phyloP scores from a whole-genome alignment of 2,329 filamentous ascomycete species.

The Cryphonectria parasitica region DNA sequence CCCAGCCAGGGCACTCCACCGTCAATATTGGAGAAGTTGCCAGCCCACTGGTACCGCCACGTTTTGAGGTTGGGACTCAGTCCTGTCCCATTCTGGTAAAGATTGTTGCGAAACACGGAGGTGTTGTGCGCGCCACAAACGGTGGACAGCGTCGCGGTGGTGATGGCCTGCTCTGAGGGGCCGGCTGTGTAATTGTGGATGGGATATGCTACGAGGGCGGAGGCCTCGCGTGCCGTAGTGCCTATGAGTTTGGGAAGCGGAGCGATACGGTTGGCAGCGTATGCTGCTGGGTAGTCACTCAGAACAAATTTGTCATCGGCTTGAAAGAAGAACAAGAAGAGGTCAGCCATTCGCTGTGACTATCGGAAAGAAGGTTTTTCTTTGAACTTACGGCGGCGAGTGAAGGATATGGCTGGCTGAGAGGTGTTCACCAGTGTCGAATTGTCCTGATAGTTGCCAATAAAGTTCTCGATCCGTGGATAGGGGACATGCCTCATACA shows the following conservation, averaged over 20 bases:
- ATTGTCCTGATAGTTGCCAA: conserved; percentile 34
- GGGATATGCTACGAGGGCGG: conserved; percentile 17
- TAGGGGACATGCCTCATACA: conserved; percentile 37
- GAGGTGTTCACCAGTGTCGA: conserved; percentile 21
- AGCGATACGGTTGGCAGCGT: conserved; percentile 23
- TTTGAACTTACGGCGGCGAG: conserved; percentile 27
- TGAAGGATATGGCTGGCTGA: conserved; percentile 14
- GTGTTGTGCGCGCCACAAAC: conserved; percentile 20
- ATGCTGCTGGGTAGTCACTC: conserved; percentile 34
- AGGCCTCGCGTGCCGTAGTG: conserved; percentile 21
- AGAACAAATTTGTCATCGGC: conserved; percentile 38
- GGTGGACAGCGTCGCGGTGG: conserved; percentile 5
- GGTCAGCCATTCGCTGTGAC: not conserved
- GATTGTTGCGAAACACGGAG: conserved; percentile 18
- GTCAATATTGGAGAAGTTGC: conserved; percentile 26
- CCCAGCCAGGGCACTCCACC: conserved; percentile 21
- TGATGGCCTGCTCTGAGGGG: conserved; percentile 16
- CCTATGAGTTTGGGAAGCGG: conserved; percentile 20
- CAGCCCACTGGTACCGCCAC: conserved; percentile 26
- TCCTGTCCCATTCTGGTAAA: conserved; percentile 12
- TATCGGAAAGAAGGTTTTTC: conserved; percentile 25
- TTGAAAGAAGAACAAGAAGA: conserved; percentile 12
- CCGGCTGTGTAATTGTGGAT: conserved; percentile 18
- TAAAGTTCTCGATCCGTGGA: conserved; percentile 35
- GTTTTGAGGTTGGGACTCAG: conserved; percentile 15